phyloP scores from a whole-genome alignment of 441 rosid genomes.

The Macaranga tanarius region DNA sequence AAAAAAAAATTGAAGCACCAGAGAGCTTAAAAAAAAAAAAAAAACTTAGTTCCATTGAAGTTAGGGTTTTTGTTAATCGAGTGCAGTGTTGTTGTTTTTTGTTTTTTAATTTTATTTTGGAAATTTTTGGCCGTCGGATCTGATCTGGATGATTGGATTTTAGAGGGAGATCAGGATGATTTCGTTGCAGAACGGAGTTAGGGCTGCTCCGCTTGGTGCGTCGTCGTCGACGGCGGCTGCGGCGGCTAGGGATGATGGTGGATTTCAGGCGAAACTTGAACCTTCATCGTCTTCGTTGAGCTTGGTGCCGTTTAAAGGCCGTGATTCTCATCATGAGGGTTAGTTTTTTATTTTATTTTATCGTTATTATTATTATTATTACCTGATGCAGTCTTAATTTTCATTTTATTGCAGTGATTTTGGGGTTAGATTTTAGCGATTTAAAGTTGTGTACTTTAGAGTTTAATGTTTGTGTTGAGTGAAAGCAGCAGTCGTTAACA shows the following conservation, averaged over 20 bases:
- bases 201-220: constrained; percentile 39
- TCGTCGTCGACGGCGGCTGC: not conserved
- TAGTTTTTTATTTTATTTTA: too few species aligned
- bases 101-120: too few species aligned
- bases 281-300: constrained; percentile 46
- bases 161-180: constrained; percentile 42
- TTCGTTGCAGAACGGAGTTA: constrained; percentile 55
- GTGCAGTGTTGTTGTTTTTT: constrained; percentile 16
- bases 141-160: constrained; percentile 21
- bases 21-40: constrained; percentile 16
- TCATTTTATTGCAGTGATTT: not conserved
- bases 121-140: constrained; percentile 27
- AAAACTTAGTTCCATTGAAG: not conserved
- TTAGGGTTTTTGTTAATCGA: constrained; percentile 31
- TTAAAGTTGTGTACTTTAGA: not conserved
- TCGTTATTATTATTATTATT: too few species aligned
- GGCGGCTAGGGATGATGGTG: constrained; percentile 45
- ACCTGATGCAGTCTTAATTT: not conserved
- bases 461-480: not conserved
- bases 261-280: constrained; percentile 49
- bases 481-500: too few species aligned
- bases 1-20: constrained; percentile 19
- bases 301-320: constrained; percentile 45
- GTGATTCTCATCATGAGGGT: constrained; percentile 73
- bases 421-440: not conserved